phyloP scores from a whole-genome alignment of 2,329 filamentous ascomycete genomes.

The Fusarium domesticum region DNA sequence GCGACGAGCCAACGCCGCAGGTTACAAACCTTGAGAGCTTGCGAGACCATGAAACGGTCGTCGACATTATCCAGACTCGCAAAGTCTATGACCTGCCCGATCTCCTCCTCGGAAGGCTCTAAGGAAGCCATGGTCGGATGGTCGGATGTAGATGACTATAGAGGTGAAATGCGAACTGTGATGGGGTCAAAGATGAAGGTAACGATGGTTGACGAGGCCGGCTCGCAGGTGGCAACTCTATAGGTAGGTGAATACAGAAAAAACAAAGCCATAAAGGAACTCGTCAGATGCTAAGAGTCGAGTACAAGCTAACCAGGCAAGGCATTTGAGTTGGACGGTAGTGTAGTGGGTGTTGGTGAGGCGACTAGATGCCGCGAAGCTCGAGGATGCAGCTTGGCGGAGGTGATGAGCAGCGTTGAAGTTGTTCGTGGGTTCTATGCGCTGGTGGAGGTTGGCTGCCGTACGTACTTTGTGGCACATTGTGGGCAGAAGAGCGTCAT shows the following conservation, averaged over 20 bases:
- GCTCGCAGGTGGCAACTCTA: background rate
- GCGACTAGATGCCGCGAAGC: conserved; percentile 4
- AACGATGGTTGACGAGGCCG: conserved; percentile 1
- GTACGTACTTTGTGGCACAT: conserved; percentile 11
- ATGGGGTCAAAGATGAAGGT: conserved; percentile 1
- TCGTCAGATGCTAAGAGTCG: background rate
- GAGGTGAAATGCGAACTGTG: no score
- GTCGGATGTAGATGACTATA: no score
- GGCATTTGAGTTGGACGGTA: conserved; percentile 1
- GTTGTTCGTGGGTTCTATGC: conserved; percentile 3
- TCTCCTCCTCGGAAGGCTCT: conserved; percentile 38
- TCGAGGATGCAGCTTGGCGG: conserved; percentile 11
- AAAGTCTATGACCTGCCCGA: conserved; percentile 43
- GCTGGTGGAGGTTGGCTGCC: conserved; percentile 8
- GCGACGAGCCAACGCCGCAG: background rate
- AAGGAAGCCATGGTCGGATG: conserved; percentile 31
- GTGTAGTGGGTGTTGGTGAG: background rate
- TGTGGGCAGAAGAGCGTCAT: background rate
- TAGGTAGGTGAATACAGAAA: background rate
- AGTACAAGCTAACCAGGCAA: background rate
- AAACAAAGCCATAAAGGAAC: background rate
- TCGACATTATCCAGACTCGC: conserved; percentile 33
- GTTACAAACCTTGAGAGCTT: conserved; percentile 41
- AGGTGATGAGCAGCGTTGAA: conserved; percentile 10
- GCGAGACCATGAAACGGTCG: conserved; percentile 40